Evolutionary conservation across 2,329 filamentous ascomycete species (phyloP).

Genomic region (Aspergillus viridinutans): DNA sequence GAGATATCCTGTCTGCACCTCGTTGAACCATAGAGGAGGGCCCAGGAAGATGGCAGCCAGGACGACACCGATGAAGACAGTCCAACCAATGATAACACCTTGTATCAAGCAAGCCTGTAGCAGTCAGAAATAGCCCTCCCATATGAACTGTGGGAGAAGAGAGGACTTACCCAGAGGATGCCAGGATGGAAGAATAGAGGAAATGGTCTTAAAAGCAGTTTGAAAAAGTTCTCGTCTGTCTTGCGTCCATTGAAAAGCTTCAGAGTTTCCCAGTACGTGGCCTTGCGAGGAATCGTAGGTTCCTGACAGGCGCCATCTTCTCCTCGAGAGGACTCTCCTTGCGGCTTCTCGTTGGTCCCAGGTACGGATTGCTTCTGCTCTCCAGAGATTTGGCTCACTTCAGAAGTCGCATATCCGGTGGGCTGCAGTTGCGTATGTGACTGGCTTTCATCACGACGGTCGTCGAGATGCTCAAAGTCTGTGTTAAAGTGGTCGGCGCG

Average conservation of each 20-base stretch:
- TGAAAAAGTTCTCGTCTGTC: constrained; percentile 68
- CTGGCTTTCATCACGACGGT: constrained; percentile 10
- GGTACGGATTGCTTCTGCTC: constrained; percentile 7
- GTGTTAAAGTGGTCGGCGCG: constrained; percentile 66
- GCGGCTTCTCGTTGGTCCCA: background rate
- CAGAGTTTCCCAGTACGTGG: constrained; percentile 57
- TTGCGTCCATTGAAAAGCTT: constrained; percentile 77
- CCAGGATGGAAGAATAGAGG: constrained; percentile 80
- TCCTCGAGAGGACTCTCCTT: background rate
- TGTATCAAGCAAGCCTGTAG: constrained; percentile 65
- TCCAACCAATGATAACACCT: constrained; percentile 91
- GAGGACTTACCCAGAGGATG: constrained; percentile 64
- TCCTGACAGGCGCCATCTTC: constrained; percentile 4
- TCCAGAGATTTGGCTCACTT: constrained; percentile 6
- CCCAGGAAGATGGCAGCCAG: constrained; percentile 77
- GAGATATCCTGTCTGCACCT: constrained; percentile 78
- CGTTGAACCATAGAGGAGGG: constrained; percentile 74
- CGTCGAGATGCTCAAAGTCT: constrained; percentile 51
- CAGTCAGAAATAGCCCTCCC: constrained; percentile 6
- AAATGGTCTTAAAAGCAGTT: constrained; percentile 66
- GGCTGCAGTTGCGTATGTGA: constrained; percentile 9
- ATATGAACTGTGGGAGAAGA: constrained; percentile 22
- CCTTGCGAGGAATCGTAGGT: constrained; percentile 42
- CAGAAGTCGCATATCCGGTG: constrained; percentile 1
- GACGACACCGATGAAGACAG: constrained; percentile 83